Evolutionary conservation across 257 asterid genomes (phyloP).

Genomic region (Solanum medicagineum): DNA sequence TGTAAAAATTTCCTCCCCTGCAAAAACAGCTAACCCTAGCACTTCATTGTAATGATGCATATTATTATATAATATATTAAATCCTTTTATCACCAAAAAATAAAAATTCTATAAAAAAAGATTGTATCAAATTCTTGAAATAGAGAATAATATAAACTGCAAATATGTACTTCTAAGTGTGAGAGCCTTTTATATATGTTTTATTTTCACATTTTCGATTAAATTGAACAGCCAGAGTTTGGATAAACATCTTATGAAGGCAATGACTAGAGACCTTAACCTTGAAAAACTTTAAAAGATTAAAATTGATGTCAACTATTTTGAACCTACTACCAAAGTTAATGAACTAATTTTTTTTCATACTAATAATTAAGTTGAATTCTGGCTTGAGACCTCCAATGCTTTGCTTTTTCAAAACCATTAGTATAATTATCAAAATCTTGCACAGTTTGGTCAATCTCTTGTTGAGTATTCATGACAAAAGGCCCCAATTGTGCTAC

Average conservation of each 20-base stretch:
- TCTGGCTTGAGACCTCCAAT: constrained; percentile 61
- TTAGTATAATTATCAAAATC: constrained; percentile 58
- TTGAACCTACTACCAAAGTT: background rate
- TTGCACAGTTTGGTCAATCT: constrained; percentile 61
- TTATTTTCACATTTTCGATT: background rate
- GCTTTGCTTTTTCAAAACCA: constrained; percentile 80
- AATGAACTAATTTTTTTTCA: background rate
- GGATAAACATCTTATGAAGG: background rate
- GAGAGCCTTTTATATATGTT: background rate
- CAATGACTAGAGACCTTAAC: background rate
- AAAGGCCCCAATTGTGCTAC: constrained; percentile 83
- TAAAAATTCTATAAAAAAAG: too few relatives aligned
- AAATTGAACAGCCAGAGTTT: background rate
- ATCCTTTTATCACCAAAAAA: too few relatives aligned
- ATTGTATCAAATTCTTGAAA: too few relatives aligned
- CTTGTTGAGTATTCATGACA: constrained; percentile 73
- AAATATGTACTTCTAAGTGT: background rate
- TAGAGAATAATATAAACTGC: background rate
- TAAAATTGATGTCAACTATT: background rate
- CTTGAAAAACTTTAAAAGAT: background rate
- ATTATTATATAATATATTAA: too few relatives aligned
- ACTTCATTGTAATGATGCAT: too few relatives aligned
- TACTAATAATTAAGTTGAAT: constrained; percentile 19
- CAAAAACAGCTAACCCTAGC: too few relatives aligned
- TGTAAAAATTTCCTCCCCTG: too few relatives aligned